Evolutionary conservation across 2,329 filamentous ascomycete species (phyloP).

Genomic region (Ceratocystis papillata): DNA sequence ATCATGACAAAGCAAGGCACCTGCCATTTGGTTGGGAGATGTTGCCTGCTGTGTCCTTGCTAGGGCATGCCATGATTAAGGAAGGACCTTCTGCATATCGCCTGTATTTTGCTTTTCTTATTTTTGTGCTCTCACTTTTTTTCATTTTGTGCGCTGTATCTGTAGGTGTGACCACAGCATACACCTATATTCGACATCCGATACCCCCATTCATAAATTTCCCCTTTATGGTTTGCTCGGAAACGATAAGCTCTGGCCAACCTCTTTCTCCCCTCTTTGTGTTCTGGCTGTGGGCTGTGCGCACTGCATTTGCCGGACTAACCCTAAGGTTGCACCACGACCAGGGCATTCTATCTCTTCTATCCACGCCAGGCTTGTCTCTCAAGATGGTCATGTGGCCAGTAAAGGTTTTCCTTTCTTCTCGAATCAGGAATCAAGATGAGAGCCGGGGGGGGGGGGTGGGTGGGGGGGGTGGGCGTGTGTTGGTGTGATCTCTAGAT

Average conservation of each 20-base stretch:
- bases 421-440: slow-evolving; percentile 2
- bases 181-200: no score
- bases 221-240: background rate
- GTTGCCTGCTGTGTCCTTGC: no score
- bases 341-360: slow-evolving; percentile 10
- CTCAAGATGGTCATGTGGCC: slow-evolving; percentile 23
- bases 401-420: slow-evolving; percentile 22
- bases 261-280: background rate
- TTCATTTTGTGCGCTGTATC: no score
- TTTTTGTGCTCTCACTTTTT: no score
- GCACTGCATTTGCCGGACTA: slow-evolving; percentile 8
- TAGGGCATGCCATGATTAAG: no score
- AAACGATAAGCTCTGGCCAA: background rate
- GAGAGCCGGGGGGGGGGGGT: background rate
- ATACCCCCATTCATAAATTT: background rate
- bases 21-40: no score
- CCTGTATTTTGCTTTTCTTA: no score
- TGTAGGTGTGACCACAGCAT: no score
- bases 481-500: background rate
- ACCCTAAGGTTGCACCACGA: slow-evolving; percentile 18
- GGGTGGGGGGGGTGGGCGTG: no score
- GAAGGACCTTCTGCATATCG: no score
- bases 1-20: no score
- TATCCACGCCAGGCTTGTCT: slow-evolving; percentile 13
- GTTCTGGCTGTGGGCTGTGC: background rate